Evolutionary conservation across 78 protist species (phyloP).

Genomic region (Creolimax fragrantissima): DNA sequence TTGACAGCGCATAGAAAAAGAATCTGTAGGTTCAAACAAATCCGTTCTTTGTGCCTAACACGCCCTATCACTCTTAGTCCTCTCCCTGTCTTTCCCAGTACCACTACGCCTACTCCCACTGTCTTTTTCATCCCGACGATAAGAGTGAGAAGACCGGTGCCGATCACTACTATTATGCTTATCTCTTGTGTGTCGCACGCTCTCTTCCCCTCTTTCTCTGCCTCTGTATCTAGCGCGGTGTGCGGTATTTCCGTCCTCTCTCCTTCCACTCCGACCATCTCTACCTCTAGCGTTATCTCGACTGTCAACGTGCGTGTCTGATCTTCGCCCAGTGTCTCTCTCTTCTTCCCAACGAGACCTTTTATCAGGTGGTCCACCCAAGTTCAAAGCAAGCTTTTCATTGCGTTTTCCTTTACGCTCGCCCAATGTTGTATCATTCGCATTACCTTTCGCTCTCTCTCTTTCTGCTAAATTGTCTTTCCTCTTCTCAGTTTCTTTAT

Average conservation of each 20-base stretch:
- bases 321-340: not conserved
- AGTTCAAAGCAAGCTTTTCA: not conserved
- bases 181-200: too few relatives aligned
- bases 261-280: not conserved
- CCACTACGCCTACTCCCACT: not conserved
- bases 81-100: not conserved
- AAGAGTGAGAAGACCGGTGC: too few relatives aligned
- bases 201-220: not conserved
- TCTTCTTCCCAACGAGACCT: too few relatives aligned
- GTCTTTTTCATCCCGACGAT: not conserved
- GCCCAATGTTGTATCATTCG: not conserved
- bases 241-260: not conserved
- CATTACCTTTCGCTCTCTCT: not conserved
- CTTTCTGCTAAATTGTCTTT: not conserved
- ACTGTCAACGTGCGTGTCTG: not conserved
- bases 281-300: not conserved
- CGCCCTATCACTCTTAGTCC: too few relatives aligned
- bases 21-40: too few relatives aligned
- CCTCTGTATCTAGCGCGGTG: not conserved
- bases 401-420: not conserved
- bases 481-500: not conserved
- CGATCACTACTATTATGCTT: too few relatives aligned
- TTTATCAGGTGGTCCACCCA: too few relatives aligned
- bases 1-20: too few relatives aligned
- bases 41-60: too few relatives aligned